phyloP scores from a whole-genome alignment of 768 basidiomycete genomes.

The Suillus subaureus region DNA sequence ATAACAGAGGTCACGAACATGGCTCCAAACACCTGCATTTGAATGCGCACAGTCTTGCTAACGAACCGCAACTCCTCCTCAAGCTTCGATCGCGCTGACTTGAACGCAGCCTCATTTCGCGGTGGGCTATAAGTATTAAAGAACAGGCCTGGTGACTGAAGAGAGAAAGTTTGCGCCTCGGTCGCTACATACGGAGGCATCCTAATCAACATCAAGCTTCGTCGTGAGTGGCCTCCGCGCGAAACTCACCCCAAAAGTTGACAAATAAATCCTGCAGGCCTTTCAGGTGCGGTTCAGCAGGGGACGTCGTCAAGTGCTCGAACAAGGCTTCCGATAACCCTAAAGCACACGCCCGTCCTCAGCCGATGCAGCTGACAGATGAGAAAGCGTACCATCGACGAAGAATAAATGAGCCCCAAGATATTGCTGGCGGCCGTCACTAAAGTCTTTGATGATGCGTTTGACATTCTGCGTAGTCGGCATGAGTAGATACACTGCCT shows the following conservation, averaged over 20 bases:
- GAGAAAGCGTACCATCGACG: constrained; percentile 68
- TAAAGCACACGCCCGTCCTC: constrained; percentile 31
- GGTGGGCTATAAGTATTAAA: constrained; percentile 90
- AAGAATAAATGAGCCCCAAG: constrained; percentile 91
- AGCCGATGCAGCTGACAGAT: neutral
- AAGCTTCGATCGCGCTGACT: constrained; percentile 69
- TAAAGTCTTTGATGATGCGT: constrained; percentile 86
- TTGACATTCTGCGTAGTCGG: constrained; percentile 94
- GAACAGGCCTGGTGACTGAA: constrained; percentile 78
- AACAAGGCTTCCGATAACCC: constrained; percentile 81
- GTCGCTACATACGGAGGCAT: constrained; percentile 51
- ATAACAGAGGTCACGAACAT: neutral
- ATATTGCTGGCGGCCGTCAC: constrained; percentile 65
- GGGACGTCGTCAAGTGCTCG: constrained; percentile 68
- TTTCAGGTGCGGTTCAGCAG: constrained; percentile 78
- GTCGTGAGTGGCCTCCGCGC: neutral
- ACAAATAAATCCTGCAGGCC: constrained; percentile 85
- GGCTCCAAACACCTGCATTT: neutral
- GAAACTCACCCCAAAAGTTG: constrained; percentile 85
- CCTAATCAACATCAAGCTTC: constrained; percentile 15
- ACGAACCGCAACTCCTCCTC: constrained; percentile 85
- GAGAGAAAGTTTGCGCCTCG: constrained; percentile 84
- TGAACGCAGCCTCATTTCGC: constrained; percentile 65
- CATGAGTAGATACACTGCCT: constrained; percentile 94
- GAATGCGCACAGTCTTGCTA: constrained; percentile 59